Evolutionary conservation across 768 basidiomycete species (phyloP), one percentile per base, ranked within the genome.

Genomic region (Macrolepiota fuliginosa): DNA sequence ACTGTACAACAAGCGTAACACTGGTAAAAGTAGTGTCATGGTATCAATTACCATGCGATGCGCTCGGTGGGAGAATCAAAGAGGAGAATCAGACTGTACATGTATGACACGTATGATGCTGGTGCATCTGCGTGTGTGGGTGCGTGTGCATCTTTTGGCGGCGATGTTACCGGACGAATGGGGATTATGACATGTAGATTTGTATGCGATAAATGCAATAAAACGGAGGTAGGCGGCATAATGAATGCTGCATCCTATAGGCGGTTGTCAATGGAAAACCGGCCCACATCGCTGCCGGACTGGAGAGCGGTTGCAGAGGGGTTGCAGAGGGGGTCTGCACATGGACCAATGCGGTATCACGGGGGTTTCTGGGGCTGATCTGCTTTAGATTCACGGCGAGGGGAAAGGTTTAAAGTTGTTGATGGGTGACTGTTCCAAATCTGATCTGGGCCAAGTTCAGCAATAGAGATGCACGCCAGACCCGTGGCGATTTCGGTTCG

Each of bases 321-420:
- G n/a, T n/a, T n/a, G n/a, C n/a, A 36, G 39, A 29, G 37, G 36
- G 36, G 35, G 40, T 56, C 29, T 47, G 35, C 47, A 25, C 32
- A 12, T 12, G 10, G 45, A 36, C 36, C 10, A 12, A 25, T 29
- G n/a, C n/a, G 29, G 32, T 45, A 32, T 32, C 29, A 32, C 29
- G 57, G 45, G 53, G 36, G 47, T 36, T 51, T 35, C 57, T 50
- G 47, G 29, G 25, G 27, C 32, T 32, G 40, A 59, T 59, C 58
- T 59, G 36, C 27, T 39, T 29, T 39, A 59, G 50, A 45, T 51
- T 51, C 58, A 39, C 27, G 29, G 25, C 15, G 29, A 45, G 59
- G 42, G 22, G 35, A 52, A 61, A 58, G 56, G 52, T 61, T 61
- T 61, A 54, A 61, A 47, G 59, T 61, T 54, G 42, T 24, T 61